Conservation (phyloP, 2,329 filamentous ascomycete genomes). For the Diaporthe helianthi region DNA sequence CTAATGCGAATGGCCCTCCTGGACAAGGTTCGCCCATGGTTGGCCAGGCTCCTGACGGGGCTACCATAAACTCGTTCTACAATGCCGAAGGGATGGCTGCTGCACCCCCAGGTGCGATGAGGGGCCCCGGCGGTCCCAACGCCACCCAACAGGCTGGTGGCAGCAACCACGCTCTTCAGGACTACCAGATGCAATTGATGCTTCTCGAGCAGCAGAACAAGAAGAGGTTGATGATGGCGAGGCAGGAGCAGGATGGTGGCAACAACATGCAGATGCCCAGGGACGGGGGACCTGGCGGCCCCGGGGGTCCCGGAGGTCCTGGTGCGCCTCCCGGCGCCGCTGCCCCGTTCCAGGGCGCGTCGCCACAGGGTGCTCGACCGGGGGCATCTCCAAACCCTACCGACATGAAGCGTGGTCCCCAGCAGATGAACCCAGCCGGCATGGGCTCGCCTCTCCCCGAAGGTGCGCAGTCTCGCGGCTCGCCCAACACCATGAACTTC, state of each 20-base stretch:
- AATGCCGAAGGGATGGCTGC: conserved; percentile 67
- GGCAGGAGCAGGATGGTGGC: conserved; percentile 77
- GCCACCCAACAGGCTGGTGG: conserved; percentile 56
- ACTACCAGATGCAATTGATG: conserved; percentile 92
- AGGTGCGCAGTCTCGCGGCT: conserved; percentile 69
- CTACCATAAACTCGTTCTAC: conserved; percentile 64
- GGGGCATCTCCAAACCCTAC: conserved; percentile 79
- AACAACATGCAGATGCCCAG: conserved; percentile 56
- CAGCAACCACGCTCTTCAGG: conserved; percentile 83
- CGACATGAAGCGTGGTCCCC: conserved; percentile 80
- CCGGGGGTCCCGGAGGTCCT: conserved; percentile 60
- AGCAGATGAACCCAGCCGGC: conserved; percentile 72
- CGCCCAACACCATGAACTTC: conserved; percentile 68
- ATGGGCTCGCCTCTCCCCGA: conserved; percentile 77
- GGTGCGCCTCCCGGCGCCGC: conserved; percentile 47
- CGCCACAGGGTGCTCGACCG: conserved; percentile 70
- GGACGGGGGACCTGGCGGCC: conserved; percentile 56
- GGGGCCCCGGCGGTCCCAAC: conserved; percentile 53
- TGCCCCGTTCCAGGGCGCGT: conserved; percentile 69
- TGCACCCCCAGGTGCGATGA: conserved; percentile 60
- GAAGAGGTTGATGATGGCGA: conserved; percentile 82
- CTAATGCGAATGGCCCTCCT: conserved; percentile 73
- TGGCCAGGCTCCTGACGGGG: conserved; percentile 71
- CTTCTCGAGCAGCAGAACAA: conserved; percentile 87
- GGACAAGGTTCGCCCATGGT: conserved; percentile 87